phyloP scores from a whole-genome alignment of 129 eudicot species.

The Kitagawia praeruptora region DNA sequence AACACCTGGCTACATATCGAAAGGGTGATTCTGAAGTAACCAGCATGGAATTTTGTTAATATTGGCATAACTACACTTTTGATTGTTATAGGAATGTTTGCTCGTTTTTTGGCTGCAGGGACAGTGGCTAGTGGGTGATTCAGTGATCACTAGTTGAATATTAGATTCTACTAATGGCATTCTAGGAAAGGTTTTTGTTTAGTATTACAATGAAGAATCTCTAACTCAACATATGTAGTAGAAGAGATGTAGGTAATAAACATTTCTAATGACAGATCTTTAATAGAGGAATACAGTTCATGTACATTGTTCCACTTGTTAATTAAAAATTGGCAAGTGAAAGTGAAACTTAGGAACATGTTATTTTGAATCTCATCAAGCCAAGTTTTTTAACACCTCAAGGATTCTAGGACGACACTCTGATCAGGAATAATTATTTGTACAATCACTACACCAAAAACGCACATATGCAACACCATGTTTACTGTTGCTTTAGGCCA shows the following conservation, averaged over 20 bases:
- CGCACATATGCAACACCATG: no score
- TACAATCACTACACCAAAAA: no score
- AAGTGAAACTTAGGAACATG: no score
- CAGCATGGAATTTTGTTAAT: conserved; percentile 33
- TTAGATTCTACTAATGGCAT: background rate
- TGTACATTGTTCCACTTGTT: no score
- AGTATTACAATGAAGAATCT: background rate
- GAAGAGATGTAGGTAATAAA: no score
- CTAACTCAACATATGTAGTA: no score
- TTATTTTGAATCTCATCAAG: no score
- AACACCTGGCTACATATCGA: conserved; percentile 52
- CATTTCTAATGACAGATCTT: background rate
- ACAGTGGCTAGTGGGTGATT: background rate
- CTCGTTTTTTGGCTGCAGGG: background rate
- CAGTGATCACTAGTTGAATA: background rate
- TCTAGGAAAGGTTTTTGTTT: background rate
- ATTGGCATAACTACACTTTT: background rate
- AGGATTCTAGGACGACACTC: no score
- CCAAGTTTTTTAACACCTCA: no score
- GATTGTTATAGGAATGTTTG: background rate
- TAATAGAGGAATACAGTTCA: background rate
- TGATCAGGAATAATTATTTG: no score
- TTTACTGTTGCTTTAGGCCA: no score
- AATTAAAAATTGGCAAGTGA: no score
- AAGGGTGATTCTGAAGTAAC: conserved; percentile 55